Percentiles rank a stretch among this genome's conserved stretches.
Conservation (phyloP, 257 asterid genomes). For the Solanum sparsipilum region DNA sequence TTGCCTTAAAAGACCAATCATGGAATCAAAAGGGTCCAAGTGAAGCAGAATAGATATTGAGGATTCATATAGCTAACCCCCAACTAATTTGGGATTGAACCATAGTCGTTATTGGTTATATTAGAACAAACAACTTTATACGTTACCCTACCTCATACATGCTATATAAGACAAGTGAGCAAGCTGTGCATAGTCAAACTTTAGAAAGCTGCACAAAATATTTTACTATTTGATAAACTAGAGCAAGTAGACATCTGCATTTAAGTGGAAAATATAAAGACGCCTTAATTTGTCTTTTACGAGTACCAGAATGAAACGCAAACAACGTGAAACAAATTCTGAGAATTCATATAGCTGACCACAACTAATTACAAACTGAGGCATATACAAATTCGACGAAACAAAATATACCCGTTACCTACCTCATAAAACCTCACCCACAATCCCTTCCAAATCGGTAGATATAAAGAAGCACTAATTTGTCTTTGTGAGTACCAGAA, state of each 20-base stretch:
- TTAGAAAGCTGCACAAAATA: neutral
- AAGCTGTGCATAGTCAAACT: neutral
- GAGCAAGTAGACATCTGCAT: neutral
- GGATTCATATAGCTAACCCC: neutral
- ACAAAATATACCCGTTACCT: neutral
- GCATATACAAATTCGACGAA: neutral
- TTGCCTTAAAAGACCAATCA: neutral
- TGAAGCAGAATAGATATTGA: neutral
- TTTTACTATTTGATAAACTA: neutral
- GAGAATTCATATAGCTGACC: neutral
- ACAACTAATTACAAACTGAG: neutral
- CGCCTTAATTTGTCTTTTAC: neutral
- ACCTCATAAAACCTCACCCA: neutral
- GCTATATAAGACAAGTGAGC: neutral
- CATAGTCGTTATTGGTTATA: neutral
- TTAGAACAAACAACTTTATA: neutral
- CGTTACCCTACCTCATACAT: neutral
- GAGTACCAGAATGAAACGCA: neutral
- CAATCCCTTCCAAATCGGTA: neutral
- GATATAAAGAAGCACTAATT: neutral
- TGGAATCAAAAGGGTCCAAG: neutral
- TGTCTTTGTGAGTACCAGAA: neutral
- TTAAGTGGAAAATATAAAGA: neutral
- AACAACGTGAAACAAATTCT: neutral
- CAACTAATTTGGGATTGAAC: neutral